These are phyloP conservation scores for Ophiostoma perfectum DNA, from an alignment of 2,329 filamentous ascomycete species.

Conservation along the genomic window DNA sequence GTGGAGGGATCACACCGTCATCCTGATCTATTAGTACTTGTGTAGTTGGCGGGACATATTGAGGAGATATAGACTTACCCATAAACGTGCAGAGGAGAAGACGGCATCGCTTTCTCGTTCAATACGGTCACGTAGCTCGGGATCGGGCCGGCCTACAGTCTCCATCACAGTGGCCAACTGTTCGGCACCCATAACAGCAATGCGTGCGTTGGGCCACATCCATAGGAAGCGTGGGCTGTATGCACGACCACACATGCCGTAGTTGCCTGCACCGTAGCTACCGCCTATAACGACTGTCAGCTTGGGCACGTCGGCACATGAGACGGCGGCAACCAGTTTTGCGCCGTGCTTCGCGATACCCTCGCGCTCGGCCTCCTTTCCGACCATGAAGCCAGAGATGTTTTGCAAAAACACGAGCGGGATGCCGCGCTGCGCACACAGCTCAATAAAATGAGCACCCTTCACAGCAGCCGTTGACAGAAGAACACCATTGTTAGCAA, in stretches of 20 bases:
- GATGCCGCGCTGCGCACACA: constrained; percentile 84
- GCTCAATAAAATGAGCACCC: constrained; percentile 93
- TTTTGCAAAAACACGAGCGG: constrained; percentile 94
- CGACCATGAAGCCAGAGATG: constrained; percentile 98
- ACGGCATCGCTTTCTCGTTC: constrained; percentile 84
- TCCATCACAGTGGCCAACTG: constrained; percentile 92
- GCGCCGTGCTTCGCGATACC: constrained; percentile 98
- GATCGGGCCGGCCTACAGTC: constrained; percentile 76
- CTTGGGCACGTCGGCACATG: constrained; percentile 90
- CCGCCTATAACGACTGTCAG: constrained; percentile 95
- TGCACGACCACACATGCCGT: constrained; percentile 95
- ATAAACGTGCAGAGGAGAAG: constrained; percentile 82
- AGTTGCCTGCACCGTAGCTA: constrained; percentile 91
- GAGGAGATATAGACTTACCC: constrained; percentile 53
- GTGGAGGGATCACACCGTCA: constrained; percentile 73
- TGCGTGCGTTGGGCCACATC: constrained; percentile 97
- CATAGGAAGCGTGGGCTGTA: constrained; percentile 88
- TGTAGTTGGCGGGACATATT: no score
- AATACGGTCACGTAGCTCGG: constrained; percentile 74
- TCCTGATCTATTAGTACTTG: constrained; percentile 43
- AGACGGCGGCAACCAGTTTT: constrained; percentile 91
- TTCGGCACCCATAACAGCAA: constrained; percentile 93
- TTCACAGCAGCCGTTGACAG: constrained; percentile 87
- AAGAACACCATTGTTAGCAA: constrained; percentile 94
- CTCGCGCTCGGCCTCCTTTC: constrained; percentile 81